Evolutionary conservation across 2,329 filamentous ascomycete species (phyloP).

Genomic region (Harringtonia lauricola): DNA sequence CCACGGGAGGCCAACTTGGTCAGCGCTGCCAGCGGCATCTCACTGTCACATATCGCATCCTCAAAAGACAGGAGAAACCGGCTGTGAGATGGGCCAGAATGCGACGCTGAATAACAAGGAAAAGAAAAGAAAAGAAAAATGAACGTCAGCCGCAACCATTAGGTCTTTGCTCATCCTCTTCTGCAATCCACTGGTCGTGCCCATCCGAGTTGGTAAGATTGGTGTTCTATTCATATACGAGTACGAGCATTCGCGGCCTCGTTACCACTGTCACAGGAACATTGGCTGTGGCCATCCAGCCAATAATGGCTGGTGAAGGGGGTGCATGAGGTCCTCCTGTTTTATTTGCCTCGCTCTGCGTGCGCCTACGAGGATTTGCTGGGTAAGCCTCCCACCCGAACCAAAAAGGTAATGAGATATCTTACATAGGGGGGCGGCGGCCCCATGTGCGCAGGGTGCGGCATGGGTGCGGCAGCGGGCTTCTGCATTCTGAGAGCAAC

Average conservation of each 20-base stretch:
- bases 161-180: background rate
- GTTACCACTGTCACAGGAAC: too few relatives aligned
- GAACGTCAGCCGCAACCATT: too few relatives aligned
- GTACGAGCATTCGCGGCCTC: background rate
- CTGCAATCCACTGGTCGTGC: too few relatives aligned
- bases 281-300: background rate
- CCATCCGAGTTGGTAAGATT: too few relatives aligned
- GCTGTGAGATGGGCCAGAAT: too few relatives aligned
- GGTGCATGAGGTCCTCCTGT: background rate
- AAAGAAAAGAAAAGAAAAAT: too few relatives aligned
- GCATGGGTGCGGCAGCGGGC: background rate
- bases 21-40: too few relatives aligned
- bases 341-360: background rate
- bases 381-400: background rate
- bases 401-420: background rate
- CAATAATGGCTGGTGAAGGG: constrained; percentile 1
- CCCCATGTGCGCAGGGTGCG: background rate
- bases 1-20: background rate
- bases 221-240: too few relatives aligned
- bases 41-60: too few relatives aligned
- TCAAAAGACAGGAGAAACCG: too few relatives aligned
- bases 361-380: too few relatives aligned
- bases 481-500: constrained; percentile 8
- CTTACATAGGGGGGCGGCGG: background rate
- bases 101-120: too few relatives aligned